Evolutionary conservation across 2,329 filamentous ascomycete genomes (phyloP), one percentile per base, ranked within the genome.

Genomic region (Periconia digitata): DNA sequence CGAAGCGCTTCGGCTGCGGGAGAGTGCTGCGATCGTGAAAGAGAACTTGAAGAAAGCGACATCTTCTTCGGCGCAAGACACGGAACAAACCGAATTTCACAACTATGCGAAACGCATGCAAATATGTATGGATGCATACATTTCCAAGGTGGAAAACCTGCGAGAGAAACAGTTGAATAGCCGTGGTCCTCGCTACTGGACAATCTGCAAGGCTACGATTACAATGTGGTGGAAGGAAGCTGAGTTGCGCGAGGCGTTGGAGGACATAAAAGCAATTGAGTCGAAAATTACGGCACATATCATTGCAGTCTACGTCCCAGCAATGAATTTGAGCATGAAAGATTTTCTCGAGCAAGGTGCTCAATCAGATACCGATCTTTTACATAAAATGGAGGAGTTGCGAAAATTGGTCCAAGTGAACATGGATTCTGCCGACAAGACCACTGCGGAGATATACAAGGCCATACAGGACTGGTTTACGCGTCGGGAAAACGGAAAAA

Each of bases 161-260:
- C 16, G 34, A 13, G 2, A 38, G 1, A 43, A 39, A 15, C 17
- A 48, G 7, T 13, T 12, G 18, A 45, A 34, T 12, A 40, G 41
- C 32, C 18, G 41, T 15, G 22, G 20, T 2, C 27, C n/a, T n/a
- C 42, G 23, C 8, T 34, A 39, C n/a, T n/a, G n/a, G n/a, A n/a
- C n/a, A n/a, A n/a, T n/a, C n/a, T 40, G 13, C 4, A 44, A 24
- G 40, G 40, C 34, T 22, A 41, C 44, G 20, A 3, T 44, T 7
- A 44, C 36, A 42, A 22, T 8, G 13, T 48, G 41, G 49, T 43
- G 41, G 27, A 27, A n/a, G 40, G 41, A 23, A 41, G 29, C 12
- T n/a, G 20, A 50, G 40, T 24, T 55, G 22, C 35, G 44, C 37
- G 41, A 47, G 44, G 54, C 51, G 40, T 40, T 40, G 15, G 46